Evolutionary conservation across 768 basidiomycete genomes (phyloP), one percentile per base, ranked within the genome.

Genomic region (Auriscalpium orientale): DNA sequence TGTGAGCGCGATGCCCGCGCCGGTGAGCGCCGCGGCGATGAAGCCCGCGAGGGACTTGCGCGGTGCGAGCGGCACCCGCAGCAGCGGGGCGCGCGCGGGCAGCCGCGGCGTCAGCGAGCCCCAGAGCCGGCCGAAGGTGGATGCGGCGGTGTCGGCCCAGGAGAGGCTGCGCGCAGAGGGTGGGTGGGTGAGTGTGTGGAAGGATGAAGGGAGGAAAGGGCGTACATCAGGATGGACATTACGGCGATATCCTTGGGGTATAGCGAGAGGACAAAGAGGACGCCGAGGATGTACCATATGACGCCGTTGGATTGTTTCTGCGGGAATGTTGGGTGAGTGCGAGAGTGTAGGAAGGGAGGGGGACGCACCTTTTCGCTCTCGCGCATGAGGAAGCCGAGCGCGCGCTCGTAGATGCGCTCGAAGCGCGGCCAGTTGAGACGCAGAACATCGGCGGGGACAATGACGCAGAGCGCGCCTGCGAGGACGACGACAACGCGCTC

Each of bases 71-170:
- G 84, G 89, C 44, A 93, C 73, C 2, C 75, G 71, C 62, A 77
- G 68, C 72, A 74, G 66, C 56, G 70, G 70, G 57, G 77, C 56
- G 70, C 66, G 72, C 47, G 72, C 67, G 2, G 86, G 86, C 4
- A 88, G 79, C 5, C 72, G 78, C 0, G 82, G 79, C 0, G 91
- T 91, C 47, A 73, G 71, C n/a, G 74, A 72, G 43, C 91, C 91
- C 68, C 81, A 91, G 36, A 91, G 74, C n/a, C 94, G 83, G 46
- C 94, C 94, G 60, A 95, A 75, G 12, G 91, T 95, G 10, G 94
- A 95, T 6, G 94, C 94, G 16, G 92, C 84, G 1, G 94, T 95
- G 69, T 97, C 94, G 0, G 91, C 93, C 94, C 94, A 97, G 35
- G 92, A 93, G 49, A 97, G 83, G 58, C 93, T 95, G 64, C 36